A percentile compares a stretch with the other conserved stretches of the same genome.
phyloP scores from a whole-genome alignment of 305 asterid species.

The Coffea humblotiana region DNA sequence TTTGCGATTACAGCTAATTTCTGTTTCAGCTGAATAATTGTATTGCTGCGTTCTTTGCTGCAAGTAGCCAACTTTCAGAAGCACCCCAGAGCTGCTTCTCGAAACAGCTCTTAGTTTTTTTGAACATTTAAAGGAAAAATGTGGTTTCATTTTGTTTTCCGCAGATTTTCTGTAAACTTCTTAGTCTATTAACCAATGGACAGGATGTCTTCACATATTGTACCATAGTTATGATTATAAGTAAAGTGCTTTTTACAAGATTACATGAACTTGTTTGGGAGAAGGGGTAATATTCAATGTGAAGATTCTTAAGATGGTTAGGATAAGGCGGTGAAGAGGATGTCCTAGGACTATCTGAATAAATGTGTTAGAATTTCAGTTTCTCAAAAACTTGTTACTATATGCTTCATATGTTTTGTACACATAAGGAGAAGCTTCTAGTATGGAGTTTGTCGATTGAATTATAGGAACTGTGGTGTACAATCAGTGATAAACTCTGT shows the following conservation, averaged over 20 bases:
- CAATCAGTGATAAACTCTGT: no score
- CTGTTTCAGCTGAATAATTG: no score
- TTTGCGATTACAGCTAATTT: no score
- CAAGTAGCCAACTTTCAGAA: no score
- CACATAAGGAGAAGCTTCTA: background rate
- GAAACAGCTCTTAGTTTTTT: no score
- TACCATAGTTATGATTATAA: background rate
- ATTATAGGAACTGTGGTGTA: background rate
- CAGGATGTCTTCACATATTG: background rate
- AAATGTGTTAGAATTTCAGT: background rate
- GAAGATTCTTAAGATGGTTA: background rate
- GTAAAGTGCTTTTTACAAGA: no score
- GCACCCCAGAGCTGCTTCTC: no score
- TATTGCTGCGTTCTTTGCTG: no score
- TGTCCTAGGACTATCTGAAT: background rate
- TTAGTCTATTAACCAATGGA: background rate
- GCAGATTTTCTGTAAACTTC: background rate
- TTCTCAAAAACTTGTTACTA: background rate
- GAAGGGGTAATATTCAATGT: background rate
- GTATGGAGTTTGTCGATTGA: background rate
- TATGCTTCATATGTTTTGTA: background rate
- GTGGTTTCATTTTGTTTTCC: no score
- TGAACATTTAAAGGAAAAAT: no score
- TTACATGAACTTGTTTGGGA: background rate
- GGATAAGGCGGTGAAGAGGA: background rate